phyloP scores from a whole-genome alignment of 2,329 filamentous ascomycete genomes.

The Pseudocercospora macadamiae region DNA sequence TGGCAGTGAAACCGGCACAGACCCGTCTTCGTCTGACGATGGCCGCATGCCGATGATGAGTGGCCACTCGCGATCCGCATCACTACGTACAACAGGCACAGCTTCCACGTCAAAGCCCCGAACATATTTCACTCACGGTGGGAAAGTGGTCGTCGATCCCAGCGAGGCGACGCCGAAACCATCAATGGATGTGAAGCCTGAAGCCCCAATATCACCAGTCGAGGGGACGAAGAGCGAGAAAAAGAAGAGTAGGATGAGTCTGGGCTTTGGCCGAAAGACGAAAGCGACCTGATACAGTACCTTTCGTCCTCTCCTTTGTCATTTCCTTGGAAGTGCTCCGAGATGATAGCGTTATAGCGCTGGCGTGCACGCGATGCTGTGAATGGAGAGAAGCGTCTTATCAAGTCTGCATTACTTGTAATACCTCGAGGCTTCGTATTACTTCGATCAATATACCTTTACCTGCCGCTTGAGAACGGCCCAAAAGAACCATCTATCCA shows the following conservation, averaged over 20 bases:
- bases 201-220: slow-evolving; percentile 6
- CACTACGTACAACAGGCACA: slow-evolving; percentile 18
- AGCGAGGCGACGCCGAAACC: slow-evolving; percentile 8
- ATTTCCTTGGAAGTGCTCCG: not conserved
- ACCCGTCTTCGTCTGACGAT: slow-evolving; percentile 23
- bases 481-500: no score
- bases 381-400: not conserved
- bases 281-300: slow-evolving; percentile 5
- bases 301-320: slow-evolving; percentile 2
- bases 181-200: slow-evolving; percentile 1
- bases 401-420: not conserved
- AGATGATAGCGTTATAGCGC: slow-evolving; percentile 20
- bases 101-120: slow-evolving; percentile 24
- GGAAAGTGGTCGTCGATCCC: slow-evolving; percentile 28
- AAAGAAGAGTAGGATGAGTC: slow-evolving; percentile 35
- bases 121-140: slow-evolving; percentile 36
- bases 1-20: slow-evolving; percentile 26
- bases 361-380: no score
- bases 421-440: no score
- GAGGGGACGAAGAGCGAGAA: slow-evolving; percentile 15
- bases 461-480: no score
- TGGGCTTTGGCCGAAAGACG: slow-evolving; percentile 31
- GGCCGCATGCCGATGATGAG: slow-evolving; percentile 16
- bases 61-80: slow-evolving; percentile 15
- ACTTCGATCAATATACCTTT: no score